phyloP scores from a whole-genome alignment of 176 grass and related monocot species.

The Sorghum bicolor region Sorghum_bicolor_NCBIv3 NC_012878.2:57541501-57542000 shows the following conservation, averaged over 20 bases:
- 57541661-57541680: background rate
- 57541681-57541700: background rate
- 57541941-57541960: constrained; percentile 76
- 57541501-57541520: background rate
- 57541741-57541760: constrained; percentile 48
- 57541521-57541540: background rate
- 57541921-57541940: constrained; percentile 10
- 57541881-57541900: background rate
- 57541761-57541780: constrained; percentile 57
- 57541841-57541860: constrained; percentile 85
- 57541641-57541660: background rate
- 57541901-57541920: background rate
- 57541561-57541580: background rate
- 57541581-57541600: background rate
- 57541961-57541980: constrained; percentile 70
- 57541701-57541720: background rate
- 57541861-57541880: constrained; percentile 59
- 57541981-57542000: constrained; percentile 85
- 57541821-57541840: constrained; percentile 82
- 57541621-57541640: background rate
- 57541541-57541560: background rate
- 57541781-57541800: constrained; percentile 72
- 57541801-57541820: constrained; percentile 78
- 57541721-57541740: constrained; percentile 12
- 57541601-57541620: background rate